phyloP scores from a whole-genome alignment of 305 asterid species.

The Andrographis paniculata region DNA sequence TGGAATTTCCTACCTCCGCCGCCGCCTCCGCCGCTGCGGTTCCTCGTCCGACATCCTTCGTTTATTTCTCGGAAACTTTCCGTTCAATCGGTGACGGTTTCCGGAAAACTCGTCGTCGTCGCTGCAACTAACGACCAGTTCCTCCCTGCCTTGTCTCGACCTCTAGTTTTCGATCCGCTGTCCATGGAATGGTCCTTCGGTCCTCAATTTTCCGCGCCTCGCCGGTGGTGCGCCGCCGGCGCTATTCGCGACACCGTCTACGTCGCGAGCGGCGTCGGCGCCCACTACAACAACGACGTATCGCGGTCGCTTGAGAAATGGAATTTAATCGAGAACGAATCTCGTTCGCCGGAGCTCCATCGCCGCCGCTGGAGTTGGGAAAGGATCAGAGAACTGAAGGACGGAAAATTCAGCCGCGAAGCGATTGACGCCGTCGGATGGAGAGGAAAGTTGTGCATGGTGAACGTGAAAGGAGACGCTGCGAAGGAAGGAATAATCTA shows the following conservation, averaged over 20 bases:
- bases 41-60: conserved; percentile 69
- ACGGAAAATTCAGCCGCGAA: conserved; percentile 65
- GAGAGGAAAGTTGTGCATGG: conserved; percentile 80
- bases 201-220: conserved; percentile 45
- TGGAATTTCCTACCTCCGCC: conserved; percentile 64
- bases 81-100: conserved; percentile 46
- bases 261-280: conserved; percentile 80
- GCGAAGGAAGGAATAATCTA: conserved; percentile 66
- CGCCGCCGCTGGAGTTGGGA: conserved; percentile 43
- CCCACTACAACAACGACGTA: conserved; percentile 47
- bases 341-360: not conserved
- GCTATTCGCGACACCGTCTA: conserved; percentile 28
- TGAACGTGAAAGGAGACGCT: conserved; percentile 62
- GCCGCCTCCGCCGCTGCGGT: conserved; percentile 37
- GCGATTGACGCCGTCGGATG: conserved; percentile 79
- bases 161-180: conserved; percentile 49
- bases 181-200: conserved; percentile 40
- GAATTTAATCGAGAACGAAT: conserved; percentile 24
- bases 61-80: conserved; percentile 73
- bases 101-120: conserved; percentile 49
- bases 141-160: conserved; percentile 59
- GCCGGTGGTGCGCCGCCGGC: conserved; percentile 92
- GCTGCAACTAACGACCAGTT: conserved; percentile 66
- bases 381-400: conserved; percentile 39
- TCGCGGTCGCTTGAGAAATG: conserved; percentile 74